Percentiles rank a stretch among this genome's conserved stretches.
Evolutionary conservation across 805 yeast genomes (phyloP).

Genomic region (Saccharomycopsis schoenii): DNA sequence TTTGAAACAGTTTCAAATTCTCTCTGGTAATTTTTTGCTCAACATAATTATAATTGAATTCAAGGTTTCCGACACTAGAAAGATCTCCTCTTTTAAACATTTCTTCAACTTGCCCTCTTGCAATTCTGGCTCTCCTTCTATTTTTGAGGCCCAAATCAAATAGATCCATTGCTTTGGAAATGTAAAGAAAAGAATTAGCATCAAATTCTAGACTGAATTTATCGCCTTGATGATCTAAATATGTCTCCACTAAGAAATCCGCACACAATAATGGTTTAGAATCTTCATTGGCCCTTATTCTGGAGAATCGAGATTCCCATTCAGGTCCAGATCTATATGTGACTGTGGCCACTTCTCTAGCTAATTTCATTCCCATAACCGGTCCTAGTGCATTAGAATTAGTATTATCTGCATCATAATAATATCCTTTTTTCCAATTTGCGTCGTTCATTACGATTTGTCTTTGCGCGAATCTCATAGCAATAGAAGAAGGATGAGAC

Average conservation of each 20-base stretch:
- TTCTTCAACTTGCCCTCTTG: constrained; percentile 29
- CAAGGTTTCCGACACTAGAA: constrained; percentile 23
- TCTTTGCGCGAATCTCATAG: constrained; percentile 86
- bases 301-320: constrained; percentile 90
- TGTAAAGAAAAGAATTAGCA: constrained; percentile 78
- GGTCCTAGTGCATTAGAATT: constrained; percentile 53
- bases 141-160: constrained; percentile 62
- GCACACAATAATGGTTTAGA: constrained; percentile 84
- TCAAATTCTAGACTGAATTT: constrained; percentile 88
- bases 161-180: constrained; percentile 90
- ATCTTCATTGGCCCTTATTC: constrained; percentile 73
- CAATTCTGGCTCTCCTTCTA: constrained; percentile 33
- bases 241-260: constrained; percentile 85
- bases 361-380: constrained; percentile 89
- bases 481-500: constrained; percentile 89
- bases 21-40: constrained; percentile 30
- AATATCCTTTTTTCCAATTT: constrained; percentile 86
- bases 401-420: constrained; percentile 35
- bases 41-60: constrained; percentile 16
- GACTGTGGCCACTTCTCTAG: constrained; percentile 88
- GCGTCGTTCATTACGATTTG: constrained; percentile 93
- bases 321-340: constrained; percentile 95
- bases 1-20: constrained; percentile 30
- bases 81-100: constrained; percentile 19
- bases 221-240: constrained; percentile 90